Percentiles rank a stretch among this genome's conserved stretches.
phyloP scores from a whole-genome alignment of 495 filamentous ascomycete genomes.

The Penicillium macrosclerotiorum region DNA sequence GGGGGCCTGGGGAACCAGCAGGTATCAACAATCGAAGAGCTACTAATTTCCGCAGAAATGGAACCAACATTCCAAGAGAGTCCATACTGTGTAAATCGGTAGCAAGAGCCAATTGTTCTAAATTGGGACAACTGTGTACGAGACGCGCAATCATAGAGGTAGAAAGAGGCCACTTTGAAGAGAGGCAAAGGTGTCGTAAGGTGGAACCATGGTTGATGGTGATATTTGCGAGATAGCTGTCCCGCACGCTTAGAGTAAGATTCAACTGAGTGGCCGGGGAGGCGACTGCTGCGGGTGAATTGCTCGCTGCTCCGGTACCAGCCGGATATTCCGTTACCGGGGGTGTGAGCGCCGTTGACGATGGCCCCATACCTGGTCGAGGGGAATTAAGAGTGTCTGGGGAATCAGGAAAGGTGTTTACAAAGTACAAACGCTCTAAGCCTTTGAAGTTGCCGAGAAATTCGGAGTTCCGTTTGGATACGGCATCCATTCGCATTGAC shows the following conservation, averaged over 20 bases:
- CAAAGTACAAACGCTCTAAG: slow-evolving; percentile 47
- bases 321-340: slow-evolving; percentile 20
- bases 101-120: slow-evolving; percentile 57
- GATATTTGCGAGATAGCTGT: slow-evolving; percentile 44
- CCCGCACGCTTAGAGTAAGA: slow-evolving; percentile 33
- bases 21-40: slow-evolving; percentile 46
- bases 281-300: slow-evolving; percentile 19
- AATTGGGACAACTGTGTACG: slow-evolving; percentile 53
- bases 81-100: slow-evolving; percentile 44
- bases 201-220: slow-evolving; percentile 48
- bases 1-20: slow-evolving; percentile 16
- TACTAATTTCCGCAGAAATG: slow-evolving; percentile 47
- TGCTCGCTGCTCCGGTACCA: slow-evolving; percentile 14
- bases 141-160: slow-evolving; percentile 47
- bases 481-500: slow-evolving; percentile 39
- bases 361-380: slow-evolving; percentile 10
- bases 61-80: slow-evolving; percentile 41
- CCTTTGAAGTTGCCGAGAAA: slow-evolving; percentile 37
- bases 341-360: slow-evolving; percentile 29
- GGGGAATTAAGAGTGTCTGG: slow-evolving; percentile 31
- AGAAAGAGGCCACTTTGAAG: slow-evolving; percentile 55
- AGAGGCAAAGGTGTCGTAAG: slow-evolving; percentile 55
- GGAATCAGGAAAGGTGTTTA: slow-evolving; percentile 34
- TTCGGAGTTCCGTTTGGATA: slow-evolving; percentile 39
- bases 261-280: slow-evolving; percentile 28